These are phyloP conservation scores for Schizonepeta tenuifolia DNA, from an alignment of 257 asterid species.

Conservation along the genomic window DNA sequence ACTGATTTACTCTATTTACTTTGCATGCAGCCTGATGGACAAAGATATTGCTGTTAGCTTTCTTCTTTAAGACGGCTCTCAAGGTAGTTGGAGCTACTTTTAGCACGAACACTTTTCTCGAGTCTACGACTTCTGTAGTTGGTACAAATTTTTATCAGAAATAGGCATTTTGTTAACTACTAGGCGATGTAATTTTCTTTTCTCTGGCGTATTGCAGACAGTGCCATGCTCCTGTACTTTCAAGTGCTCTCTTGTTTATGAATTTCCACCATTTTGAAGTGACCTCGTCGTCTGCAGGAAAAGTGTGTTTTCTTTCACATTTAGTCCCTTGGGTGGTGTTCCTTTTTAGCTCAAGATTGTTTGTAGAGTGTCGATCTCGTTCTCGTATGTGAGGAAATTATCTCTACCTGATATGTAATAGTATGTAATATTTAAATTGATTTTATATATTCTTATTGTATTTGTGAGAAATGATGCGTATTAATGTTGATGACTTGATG, in stretches of 20 bases:
- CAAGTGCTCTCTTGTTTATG: neutral
- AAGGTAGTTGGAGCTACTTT: neutral
- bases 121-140: neutral
- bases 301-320: neutral
- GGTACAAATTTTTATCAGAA: neutral
- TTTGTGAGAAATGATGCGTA: neutral
- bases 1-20: neutral
- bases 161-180: neutral
- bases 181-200: neutral
- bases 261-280: too few species aligned
- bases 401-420: neutral
- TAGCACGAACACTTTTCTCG: neutral
- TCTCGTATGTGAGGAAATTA: too few species aligned
- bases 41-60: neutral
- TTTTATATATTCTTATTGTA: neutral
- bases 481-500: neutral
- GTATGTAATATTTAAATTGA: neutral
- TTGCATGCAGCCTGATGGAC: constrained; percentile 33
- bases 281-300: neutral
- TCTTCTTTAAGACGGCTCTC: neutral
- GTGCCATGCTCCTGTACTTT: neutral
- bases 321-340: neutral
- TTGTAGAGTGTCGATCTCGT: neutral
- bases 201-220: neutral
- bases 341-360: neutral